These are phyloP conservation scores for Craterostigma plantagineum DNA, from an alignment of 257 asterid genomes.

Conservation along the genomic window DNA sequence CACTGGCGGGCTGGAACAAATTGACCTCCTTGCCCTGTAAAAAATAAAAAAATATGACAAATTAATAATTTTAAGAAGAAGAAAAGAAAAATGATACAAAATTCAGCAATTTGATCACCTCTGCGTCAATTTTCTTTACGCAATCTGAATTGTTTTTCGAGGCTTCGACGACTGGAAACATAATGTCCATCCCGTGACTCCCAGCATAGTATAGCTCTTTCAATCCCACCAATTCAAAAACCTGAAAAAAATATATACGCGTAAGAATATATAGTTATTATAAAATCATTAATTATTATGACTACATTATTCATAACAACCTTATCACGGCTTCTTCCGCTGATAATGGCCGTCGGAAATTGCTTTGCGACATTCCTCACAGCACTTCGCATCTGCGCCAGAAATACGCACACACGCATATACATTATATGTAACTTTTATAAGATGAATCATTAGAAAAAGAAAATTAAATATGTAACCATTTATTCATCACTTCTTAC, in stretches of 20 bases:
- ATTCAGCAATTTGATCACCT: constrained; percentile 18
- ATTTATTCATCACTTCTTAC: constrained; percentile 24
- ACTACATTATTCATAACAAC: constrained; percentile 9
- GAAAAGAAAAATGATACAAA: no score
- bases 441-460: no score
- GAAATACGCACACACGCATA: background rate
- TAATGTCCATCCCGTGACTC: constrained; percentile 95
- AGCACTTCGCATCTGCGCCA: constrained; percentile 62
- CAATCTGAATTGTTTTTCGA: constrained; percentile 4
- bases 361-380: constrained; percentile 39
- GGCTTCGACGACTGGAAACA: constrained; percentile 35
- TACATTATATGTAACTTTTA: no score
- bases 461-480: background rate
- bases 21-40: constrained; percentile 59
- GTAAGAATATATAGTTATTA: no score
- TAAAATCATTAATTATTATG: background rate
- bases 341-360: constrained; percentile 84
- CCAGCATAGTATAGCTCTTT: constrained; percentile 87
- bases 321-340: constrained; percentile 88
- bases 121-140: constrained; percentile 27
- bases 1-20: constrained; percentile 83
- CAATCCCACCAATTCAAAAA: constrained; percentile 59
- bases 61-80: no score
- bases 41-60: background rate
- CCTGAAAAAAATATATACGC: constrained; percentile 23